These are phyloP conservation scores for Paecilomyces formosus DNA, from an alignment of 2,329 filamentous ascomycete genomes.

Conservation along the genomic window DNA sequence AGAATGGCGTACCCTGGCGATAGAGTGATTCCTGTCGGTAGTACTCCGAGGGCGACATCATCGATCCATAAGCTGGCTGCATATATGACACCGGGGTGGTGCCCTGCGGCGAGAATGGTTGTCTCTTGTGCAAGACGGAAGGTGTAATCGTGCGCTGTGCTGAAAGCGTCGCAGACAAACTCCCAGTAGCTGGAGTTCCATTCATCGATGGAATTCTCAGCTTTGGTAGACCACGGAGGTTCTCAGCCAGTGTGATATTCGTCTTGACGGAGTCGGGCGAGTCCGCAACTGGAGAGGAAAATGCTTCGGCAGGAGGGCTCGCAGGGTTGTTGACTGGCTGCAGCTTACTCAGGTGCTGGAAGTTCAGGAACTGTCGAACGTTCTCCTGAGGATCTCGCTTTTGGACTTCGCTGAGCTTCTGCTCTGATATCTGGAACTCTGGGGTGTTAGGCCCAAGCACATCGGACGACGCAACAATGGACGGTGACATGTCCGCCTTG, in stretches of 20 bases:
- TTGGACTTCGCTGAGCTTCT: conserved; percentile 61
- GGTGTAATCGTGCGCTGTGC: conserved; percentile 24
- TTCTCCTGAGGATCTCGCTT: conserved; percentile 82
- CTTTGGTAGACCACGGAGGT: conserved; percentile 49
- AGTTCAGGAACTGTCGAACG: conserved; percentile 80
- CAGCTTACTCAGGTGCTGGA: conserved; percentile 55
- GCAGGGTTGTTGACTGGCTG: conserved; percentile 48
- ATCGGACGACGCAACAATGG: conserved; percentile 85
- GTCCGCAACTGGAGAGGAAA: conserved; percentile 20
- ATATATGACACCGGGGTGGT: conserved; percentile 42
- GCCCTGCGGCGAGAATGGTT: conserved; percentile 7
- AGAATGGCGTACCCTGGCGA: conserved; percentile 77
- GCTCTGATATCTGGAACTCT: conserved; percentile 63
- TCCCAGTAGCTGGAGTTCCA: conserved; percentile 17
- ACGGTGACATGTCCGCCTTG: conserved; percentile 68
- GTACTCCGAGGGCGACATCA: conserved; percentile 49
- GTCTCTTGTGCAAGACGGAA: conserved; percentile 11
- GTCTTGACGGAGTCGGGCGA: conserved; percentile 25
- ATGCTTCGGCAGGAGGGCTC: conserved; percentile 62
- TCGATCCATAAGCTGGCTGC: conserved; percentile 23
- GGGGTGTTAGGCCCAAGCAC: conserved; percentile 66
- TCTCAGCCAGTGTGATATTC: conserved; percentile 36
- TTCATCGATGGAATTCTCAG: conserved; percentile 47
- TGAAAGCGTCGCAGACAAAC: conserved; percentile 12
- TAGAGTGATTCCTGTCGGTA: conserved; percentile 40